Evolutionary conservation across 2,329 filamentous ascomycete species (phyloP), one percentile per base, ranked within the genome.

Genomic region (Trichophyton rubrum): DNA sequence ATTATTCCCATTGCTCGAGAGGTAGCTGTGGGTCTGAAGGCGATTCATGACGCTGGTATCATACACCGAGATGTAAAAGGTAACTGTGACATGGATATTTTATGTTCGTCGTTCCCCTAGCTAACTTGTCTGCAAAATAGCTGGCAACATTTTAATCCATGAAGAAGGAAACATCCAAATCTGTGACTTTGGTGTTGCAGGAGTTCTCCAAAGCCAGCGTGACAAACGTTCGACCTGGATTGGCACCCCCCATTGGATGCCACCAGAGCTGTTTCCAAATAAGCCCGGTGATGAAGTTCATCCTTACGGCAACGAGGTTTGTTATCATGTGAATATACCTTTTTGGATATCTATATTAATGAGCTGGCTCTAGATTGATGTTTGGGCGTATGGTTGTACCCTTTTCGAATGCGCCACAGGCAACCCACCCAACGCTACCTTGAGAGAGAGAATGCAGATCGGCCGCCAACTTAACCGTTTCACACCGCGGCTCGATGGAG

Each of bases 201-300:
- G 81, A n/a, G 74, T 84, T 7, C 74, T 86, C 8, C 81, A 85
- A 64, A 80, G 78, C 3, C 78, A 82, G 61, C 74, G 78, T 60
- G 80, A 82, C 60, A 86, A 86, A 70, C 77, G 84, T 60, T 80
- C 80, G 8, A 86, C 84, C 3, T 84, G 85, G 69, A 82, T 86
- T 58, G 84, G 84, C 24, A 86, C 84, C 3, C 81, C 83, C 2
- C 80, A 85, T 67, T 86, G 82, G 81, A 85, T 86, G 83, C 80
- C 84, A 4, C 82, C 81, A 3, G 84, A 86, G 67, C 75, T 85
- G 69, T 78, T 78, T 63, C 67, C 72, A 51, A 69, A 67, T 51
- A 68, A 68, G 2, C 67, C 68, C 8, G 64, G 62, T 4, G 51
- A 55, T 20, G 71, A 73, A 60, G 74, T 71, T 6, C 74, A 76